Evolutionary conservation across 306 rosid species (phyloP).

Genomic region (Lablab purpureus): DNA sequence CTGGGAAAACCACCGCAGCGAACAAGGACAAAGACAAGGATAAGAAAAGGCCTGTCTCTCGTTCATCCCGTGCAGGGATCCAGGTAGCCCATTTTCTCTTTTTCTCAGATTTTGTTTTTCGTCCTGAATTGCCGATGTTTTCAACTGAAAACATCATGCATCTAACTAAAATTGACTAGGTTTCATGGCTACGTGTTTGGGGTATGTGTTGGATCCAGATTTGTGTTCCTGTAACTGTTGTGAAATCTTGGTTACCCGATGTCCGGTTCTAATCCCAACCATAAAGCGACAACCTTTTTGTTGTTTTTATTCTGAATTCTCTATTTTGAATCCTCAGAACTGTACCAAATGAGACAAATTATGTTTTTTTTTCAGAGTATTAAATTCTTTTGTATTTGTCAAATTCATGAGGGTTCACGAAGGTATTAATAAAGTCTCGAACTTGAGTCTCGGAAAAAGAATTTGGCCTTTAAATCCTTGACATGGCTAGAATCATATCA

Average conservation of each 20-base stretch:
- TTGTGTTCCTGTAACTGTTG: not conserved
- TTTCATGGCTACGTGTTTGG: not conserved
- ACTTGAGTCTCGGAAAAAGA: not conserved
- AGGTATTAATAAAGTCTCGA: not conserved
- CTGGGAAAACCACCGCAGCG: constrained; percentile 76
- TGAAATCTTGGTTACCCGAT: not conserved
- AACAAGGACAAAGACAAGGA: constrained; percentile 86
- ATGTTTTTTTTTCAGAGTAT: not conserved
- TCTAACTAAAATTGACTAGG: not conserved
- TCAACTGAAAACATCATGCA: not conserved
- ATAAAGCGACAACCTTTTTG: not conserved
- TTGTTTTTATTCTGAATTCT: not conserved
- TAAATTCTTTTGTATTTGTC: not conserved
- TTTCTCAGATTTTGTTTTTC: not conserved
- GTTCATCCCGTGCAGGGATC: constrained; percentile 94
- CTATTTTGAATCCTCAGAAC: not conserved
- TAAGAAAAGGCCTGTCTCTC: constrained; percentile 81
- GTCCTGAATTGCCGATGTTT: not conserved
- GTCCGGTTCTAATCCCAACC: not conserved
- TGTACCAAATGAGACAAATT: not conserved
- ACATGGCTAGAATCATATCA: not conserved
- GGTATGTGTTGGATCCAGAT: not conserved
- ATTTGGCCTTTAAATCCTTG: not conserved
- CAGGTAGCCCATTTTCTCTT: constrained; percentile 53
- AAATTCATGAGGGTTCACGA: not conserved